phyloP scores from a whole-genome alignment of 352 stramenopile genomes.

The Pythium aquatile region DNA sequence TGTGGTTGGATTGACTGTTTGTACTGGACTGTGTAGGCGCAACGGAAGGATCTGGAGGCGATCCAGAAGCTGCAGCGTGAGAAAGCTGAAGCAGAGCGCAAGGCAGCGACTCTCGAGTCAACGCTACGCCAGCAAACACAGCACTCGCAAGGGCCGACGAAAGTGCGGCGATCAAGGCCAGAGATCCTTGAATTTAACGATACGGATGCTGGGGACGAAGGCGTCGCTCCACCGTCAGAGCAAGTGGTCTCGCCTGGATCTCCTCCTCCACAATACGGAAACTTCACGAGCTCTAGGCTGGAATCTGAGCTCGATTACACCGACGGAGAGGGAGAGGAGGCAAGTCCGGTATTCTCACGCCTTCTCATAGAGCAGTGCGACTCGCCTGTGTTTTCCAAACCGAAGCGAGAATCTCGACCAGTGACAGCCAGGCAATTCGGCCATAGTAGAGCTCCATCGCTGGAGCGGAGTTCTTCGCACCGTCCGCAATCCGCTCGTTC shows the following conservation, averaged over 20 bases:
- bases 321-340: constrained; percentile 2
- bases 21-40: constrained; percentile 25
- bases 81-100: constrained; percentile 37
- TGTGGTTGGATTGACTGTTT: no score
- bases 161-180: neutral
- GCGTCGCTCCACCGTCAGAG: constrained; percentile 12
- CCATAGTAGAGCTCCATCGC: neutral
- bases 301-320: constrained; percentile 13
- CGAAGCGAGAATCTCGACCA: neutral
- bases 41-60: constrained; percentile 36
- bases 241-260: constrained; percentile 4
- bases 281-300: neutral
- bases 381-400: constrained; percentile 26
- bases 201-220: constrained; percentile 22
- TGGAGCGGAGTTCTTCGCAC: neutral
- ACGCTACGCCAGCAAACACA: constrained; percentile 21
- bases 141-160: neutral
- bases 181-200: constrained; percentile 12
- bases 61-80: constrained; percentile 35
- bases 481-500: constrained; percentile 6
- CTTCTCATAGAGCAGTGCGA: constrained; percentile 15
- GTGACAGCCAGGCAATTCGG: neutral
- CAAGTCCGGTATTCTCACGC: neutral
- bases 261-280: constrained; percentile 1
- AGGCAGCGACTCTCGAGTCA: constrained; percentile 29